phyloP scores from a whole-genome alignment of 345 rosid species.

The Clarkia xantiana region DNA sequence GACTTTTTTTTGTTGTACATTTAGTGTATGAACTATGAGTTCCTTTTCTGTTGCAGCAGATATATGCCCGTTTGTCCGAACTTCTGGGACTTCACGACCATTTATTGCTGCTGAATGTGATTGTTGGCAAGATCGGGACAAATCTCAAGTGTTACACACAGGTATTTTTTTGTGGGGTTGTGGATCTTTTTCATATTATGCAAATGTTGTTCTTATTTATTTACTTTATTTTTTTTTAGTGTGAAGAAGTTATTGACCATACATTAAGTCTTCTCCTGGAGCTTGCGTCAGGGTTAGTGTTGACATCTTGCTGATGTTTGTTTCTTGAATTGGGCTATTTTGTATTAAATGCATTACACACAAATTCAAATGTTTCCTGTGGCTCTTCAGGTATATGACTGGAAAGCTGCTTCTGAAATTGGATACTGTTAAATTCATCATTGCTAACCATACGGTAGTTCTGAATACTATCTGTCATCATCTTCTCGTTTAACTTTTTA shows the following conservation, averaged over 20 bases:
- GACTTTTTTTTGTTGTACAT: conserved; percentile 3
- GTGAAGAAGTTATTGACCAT: conserved; percentile 90
- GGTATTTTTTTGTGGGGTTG: conserved; percentile 23
- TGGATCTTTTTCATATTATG: conserved; percentile 3
- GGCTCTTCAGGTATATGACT: conserved; percentile 70
- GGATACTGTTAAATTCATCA: conserved; percentile 79
- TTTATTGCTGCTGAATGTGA: conserved; percentile 70
- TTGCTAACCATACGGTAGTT: conserved; percentile 90
- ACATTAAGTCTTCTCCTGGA: conserved; percentile 91
- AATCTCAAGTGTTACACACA: conserved; percentile 83
- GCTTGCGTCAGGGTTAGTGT: conserved; percentile 80
- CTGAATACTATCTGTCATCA: conserved; percentile 6
- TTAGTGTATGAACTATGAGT: conserved; percentile 18
- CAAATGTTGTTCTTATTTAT: conserved; percentile 6
- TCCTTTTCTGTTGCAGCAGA: conserved; percentile 63
- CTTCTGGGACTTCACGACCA: conserved; percentile 95
- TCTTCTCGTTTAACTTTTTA: conserved; percentile 8
- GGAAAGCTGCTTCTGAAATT: conserved; percentile 92
- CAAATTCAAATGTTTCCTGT: not conserved
- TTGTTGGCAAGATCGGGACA: conserved; percentile 89
- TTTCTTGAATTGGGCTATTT: not conserved
- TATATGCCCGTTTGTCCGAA: conserved; percentile 78
- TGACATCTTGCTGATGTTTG: not conserved
- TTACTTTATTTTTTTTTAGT: conserved; percentile 25
- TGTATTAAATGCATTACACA: not conserved